phyloP scores from a whole-genome alignment of 1,284 basidiomycete genomes.

The Quambalaria eucalypti region DNA sequence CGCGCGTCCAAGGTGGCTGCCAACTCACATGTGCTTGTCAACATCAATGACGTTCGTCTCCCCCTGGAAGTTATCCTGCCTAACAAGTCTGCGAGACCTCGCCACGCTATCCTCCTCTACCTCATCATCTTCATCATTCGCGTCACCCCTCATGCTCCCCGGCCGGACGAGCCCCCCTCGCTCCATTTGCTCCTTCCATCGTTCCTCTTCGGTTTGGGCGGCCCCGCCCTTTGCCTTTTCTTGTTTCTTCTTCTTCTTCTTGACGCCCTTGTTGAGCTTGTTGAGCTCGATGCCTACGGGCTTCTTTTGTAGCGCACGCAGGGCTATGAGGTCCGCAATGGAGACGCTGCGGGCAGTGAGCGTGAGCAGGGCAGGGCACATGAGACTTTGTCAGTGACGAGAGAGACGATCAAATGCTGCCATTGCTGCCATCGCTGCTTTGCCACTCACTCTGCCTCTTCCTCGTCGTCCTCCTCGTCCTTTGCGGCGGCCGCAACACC shows the following conservation, averaged over 20 bases:
- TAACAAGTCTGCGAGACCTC: conserved; percentile 52
- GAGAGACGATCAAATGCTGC: neutral
- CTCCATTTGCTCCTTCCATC: conserved; percentile 18
- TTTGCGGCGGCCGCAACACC: neutral
- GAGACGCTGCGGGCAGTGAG: conserved; percentile 12
- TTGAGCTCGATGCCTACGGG: conserved; percentile 76
- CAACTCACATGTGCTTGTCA: conserved; percentile 86
- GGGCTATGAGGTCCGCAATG: conserved; percentile 71
- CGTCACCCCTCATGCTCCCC: neutral
- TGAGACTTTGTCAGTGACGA: neutral
- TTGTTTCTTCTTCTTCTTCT: conserved; percentile 52
- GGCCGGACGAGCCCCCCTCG: conserved; percentile 15
- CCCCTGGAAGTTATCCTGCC: conserved; percentile 86
- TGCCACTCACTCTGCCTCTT: neutral
- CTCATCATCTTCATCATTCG: conserved; percentile 3
- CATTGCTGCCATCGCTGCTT: neutral
- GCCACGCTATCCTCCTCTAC: neutral
- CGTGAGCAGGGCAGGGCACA: neutral
- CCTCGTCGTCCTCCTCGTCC: neutral
- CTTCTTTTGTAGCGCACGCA: conserved; percentile 63
- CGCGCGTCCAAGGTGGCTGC: neutral
- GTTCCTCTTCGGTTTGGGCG: conserved; percentile 14
- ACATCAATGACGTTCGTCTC: conserved; percentile 92
- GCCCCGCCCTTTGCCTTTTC: conserved; percentile 12
- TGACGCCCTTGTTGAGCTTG: conserved; percentile 73